phyloP scores from a whole-genome alignment of 257 asterid genomes.

The Jacaranda mimosifolia region DNA sequence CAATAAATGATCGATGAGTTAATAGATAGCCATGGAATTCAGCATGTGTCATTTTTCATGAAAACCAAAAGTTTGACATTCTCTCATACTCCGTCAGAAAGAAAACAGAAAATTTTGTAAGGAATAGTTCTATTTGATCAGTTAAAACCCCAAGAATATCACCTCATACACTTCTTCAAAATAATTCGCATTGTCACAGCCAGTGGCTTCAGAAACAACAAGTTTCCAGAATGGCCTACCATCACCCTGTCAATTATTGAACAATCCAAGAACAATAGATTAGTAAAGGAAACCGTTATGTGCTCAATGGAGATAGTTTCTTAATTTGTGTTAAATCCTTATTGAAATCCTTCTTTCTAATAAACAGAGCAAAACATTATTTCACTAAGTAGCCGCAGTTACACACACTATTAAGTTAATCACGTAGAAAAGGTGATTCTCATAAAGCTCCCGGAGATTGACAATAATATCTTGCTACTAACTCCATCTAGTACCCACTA shows the following conservation, averaged over 20 bases:
- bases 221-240: slow-evolving; percentile 95
- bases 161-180: slow-evolving; percentile 96
- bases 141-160: slow-evolving; percentile 11
- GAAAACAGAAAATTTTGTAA: not conserved
- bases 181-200: slow-evolving; percentile 61
- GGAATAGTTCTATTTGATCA: not conserved
- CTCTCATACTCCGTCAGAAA: not conserved
- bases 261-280: slow-evolving; percentile 25
- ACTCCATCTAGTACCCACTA: too few relatives aligned
- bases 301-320: not conserved
- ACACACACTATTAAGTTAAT: too few relatives aligned
- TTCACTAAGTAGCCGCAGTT: not conserved
- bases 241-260: slow-evolving; percentile 68
- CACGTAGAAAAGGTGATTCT: too few relatives aligned
- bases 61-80: not conserved
- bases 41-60: not conserved
- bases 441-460: too few relatives aligned
- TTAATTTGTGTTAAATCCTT: not conserved
- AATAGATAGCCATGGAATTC: not conserved
- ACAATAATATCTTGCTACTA: too few relatives aligned
- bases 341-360: not conserved
- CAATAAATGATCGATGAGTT: slow-evolving; percentile 17
- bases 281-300: not conserved
- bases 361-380: slow-evolving; percentile 5
- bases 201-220: slow-evolving; percentile 92